Evolutionary conservation across 768 basidiomycete species (phyloP), one percentile per base, ranked within the genome.

Genomic region (Coprinellus aureogranulatus): DNA sequence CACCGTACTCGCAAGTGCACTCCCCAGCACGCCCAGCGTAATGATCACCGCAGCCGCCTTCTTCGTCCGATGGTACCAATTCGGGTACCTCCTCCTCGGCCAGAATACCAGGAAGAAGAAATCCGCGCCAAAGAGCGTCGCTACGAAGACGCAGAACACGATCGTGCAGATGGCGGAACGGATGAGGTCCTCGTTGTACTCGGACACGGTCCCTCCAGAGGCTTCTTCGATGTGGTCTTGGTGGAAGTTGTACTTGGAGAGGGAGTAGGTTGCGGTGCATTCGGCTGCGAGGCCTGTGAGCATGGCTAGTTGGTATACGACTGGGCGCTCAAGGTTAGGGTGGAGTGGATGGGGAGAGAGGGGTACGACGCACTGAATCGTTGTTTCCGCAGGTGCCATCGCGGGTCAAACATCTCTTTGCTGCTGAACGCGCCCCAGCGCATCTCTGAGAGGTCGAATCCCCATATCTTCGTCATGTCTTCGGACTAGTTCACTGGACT

Each of bases 61-160:
- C 56, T 65, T 68, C 6, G 63, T 58, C 8, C 46, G 37, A 22
- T 66, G 64, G 52, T 70, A 74, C 73, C 72, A 73, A n/a, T 28
- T 30, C 1, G 73, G 72, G 48, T 75, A 75, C 25, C 44, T 55
- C 30, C 68, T 60, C 40, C 61, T 41, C 1, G 73, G 75, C 65
- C 67, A 76, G 39, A 75, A 70, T 2, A 74, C 54, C 3, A 76
- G 65, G 51, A 76, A 70, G 62, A 75, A 75, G 41, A 70, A 70
- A 44, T 76, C 75, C 10, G 72, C 67, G 12, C 73, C 71, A 54
- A 74, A 74, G 10, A 75, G 20, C 1, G 70, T 72, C 1, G 73
- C 71, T 11, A 74, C 72, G n/a, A 74, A 50, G 9, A 72, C 70
- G 47, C 69, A 68, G 54, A 72, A 72, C 9, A 74, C 66, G 53